Base-by-base conservation (phyloP, 1,284 basidiomycete genomes). In the Leccinum griseonigrum region DNA sequence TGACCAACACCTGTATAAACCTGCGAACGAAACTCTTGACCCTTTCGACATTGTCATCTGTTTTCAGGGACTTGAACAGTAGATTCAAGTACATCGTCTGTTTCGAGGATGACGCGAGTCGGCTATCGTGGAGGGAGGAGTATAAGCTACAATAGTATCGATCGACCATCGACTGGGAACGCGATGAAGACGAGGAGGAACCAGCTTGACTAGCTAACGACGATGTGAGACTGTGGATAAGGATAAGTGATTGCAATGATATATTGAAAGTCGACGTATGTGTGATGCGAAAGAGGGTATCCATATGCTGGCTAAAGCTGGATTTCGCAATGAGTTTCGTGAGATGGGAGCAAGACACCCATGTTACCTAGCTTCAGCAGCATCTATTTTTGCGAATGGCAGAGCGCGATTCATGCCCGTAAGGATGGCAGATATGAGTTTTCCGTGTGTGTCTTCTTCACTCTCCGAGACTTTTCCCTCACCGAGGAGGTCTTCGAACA, bases 11-110 rank as follows among this genome's bases (percentile, higher is more conserved):
- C 77, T 99, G 97, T 31, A 96, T 81, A 56, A 98, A 87, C 58
- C 97, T 81, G 73, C 94, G 88, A 50, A 98, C 85, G 62, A 98
- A 88, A 0, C 95, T 94, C 75, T 88, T 88, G 9, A 92, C 84
- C 18, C 95, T 83, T 61, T 84, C 84, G 0, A 75, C 66, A 58
- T 86, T 86, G 11, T 75, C 75, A 71, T 98, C 97, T 3, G 82
- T 83, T 76, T 97, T 97, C 68, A 98, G 78, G 16, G 94, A 90
- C 73, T 95, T 97, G 85, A 97, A 97, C 22, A 98, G 77, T 22
- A 99, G 78, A 74, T 99, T 99, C 66, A 99, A 85, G 75, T 98
- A 99, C 90, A 99, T 94, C 8, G 96, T 94, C 75, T 98, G 95
- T 74, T 99, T 98, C 32, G 91, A 93, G 16, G 95, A 95, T 1